A percentile compares a stretch with the other conserved stretches of the same genome.
These are phyloP conservation scores for Multifurca ochricompacta DNA, from an alignment of 768 basidiomycete species.

Conservation along the genomic window DNA sequence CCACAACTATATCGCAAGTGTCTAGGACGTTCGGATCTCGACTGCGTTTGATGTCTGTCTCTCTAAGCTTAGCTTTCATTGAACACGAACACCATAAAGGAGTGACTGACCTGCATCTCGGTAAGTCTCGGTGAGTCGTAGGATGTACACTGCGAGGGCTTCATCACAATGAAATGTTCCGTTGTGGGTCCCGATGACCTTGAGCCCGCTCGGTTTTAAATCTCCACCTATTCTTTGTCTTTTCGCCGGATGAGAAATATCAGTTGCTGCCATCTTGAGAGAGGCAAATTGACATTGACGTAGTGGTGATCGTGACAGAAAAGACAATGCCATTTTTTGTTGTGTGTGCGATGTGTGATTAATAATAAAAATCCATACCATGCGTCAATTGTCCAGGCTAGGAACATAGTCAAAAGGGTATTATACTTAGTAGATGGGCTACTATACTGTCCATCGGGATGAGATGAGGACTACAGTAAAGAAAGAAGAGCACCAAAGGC, in stretches of 20 bases:
- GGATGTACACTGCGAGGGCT: conserved; percentile 85
- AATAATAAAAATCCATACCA: neutral
- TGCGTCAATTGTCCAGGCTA: conserved; percentile 2
- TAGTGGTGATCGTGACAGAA: neutral
- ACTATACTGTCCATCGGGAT: conserved; percentile 1
- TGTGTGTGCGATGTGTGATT: neutral
- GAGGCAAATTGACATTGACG: neutral
- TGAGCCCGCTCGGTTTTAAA: conserved; percentile 28
- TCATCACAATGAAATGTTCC: conserved; percentile 98
- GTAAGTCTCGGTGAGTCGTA: conserved; percentile 71
- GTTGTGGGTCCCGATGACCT: conserved; percentile 91
- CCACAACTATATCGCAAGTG: conserved; percentile 89
- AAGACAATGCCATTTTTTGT: neutral
- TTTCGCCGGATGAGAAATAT: conserved; percentile 28
- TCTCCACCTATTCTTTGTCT: conserved; percentile 40
- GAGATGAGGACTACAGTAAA: conserved; percentile 9
- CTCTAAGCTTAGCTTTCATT: neutral
- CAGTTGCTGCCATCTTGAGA: conserved; percentile 22
- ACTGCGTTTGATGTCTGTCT: conserved; percentile 52
- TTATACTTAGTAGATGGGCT: neutral
- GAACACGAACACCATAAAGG: neutral
- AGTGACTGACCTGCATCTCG: conserved; percentile 65
- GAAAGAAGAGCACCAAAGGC: conserved; percentile 23
- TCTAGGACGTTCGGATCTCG: conserved; percentile 66
- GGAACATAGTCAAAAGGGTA: neutral